Conservation (phyloP, 1,284 basidiomycete genomes). For the Schizophyllum amplum region DNA sequence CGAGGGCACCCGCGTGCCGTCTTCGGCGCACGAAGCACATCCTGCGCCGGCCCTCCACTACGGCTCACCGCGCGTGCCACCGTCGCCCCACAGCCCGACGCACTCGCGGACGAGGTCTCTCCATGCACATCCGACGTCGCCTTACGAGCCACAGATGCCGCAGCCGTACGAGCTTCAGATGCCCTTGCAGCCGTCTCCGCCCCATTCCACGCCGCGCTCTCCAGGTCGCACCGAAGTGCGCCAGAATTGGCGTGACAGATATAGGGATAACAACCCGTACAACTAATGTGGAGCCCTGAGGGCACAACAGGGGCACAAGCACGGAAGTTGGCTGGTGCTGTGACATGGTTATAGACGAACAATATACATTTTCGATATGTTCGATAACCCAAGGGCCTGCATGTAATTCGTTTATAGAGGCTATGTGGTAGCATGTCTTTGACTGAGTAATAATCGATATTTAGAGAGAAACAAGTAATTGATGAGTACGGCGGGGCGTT, state of each 20-base stretch:
- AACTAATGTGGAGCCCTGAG: neutral
- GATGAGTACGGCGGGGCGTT: no score
- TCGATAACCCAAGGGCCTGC: no score
- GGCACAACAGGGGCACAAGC: neutral
- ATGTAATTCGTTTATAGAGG: no score
- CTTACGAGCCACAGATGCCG: neutral
- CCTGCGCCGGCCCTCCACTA: neutral
- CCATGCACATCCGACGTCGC: neutral
- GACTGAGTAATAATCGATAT: no score
- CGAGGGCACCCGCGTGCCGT: neutral
- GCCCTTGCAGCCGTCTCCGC: neutral
- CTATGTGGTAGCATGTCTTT: no score
- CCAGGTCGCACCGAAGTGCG: neutral
- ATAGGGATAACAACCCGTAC: neutral
- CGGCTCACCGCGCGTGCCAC: neutral
- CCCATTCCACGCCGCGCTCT: neutral
- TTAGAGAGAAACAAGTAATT: neutral
- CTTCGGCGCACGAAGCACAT: neutral
- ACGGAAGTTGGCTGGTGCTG: no score
- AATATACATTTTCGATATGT: no score
- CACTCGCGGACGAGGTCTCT: neutral
- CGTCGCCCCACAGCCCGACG: neutral
- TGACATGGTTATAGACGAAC: no score
- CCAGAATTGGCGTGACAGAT: neutral
- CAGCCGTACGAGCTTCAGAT: no score